phyloP scores from a whole-genome alignment of 2,329 filamentous ascomycete species.

The Pseudogymnoascus sp. region DNA sequence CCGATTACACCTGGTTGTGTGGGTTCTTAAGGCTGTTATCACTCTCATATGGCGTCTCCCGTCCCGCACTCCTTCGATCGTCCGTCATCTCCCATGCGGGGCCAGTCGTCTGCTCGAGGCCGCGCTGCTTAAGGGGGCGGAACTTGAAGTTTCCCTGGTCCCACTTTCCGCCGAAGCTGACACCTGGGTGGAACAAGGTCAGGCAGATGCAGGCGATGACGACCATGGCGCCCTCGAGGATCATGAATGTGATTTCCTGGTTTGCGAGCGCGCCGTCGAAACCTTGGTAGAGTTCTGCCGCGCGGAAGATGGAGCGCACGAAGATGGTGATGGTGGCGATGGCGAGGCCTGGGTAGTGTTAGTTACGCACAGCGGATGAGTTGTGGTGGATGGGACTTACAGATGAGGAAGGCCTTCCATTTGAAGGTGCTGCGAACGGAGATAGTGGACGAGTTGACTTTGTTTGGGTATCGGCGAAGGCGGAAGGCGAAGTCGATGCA shows the following conservation, averaged over 20 bases:
- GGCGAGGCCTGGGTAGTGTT: constrained; percentile 25
- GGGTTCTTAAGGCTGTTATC: not conserved
- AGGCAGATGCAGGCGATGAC: constrained; percentile 25
- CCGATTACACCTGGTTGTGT: not conserved
- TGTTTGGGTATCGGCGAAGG: constrained; percentile 12
- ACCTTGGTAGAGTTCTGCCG: constrained; percentile 49
- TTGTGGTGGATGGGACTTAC: not conserved
- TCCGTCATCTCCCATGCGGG: not conserved
- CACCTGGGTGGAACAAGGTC: constrained; percentile 29
- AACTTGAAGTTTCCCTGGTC: constrained; percentile 1
- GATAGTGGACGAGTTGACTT: not conserved
- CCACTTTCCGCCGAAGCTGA: constrained; percentile 20
- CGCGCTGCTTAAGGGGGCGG: not conserved
- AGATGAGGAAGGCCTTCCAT: constrained; percentile 1
- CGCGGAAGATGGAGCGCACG: constrained; percentile 49
- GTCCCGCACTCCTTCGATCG: not conserved
- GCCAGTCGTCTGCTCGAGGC: not conserved
- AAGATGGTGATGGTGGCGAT: constrained; percentile 49
- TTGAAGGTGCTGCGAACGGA: not conserved
- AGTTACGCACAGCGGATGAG: not conserved
- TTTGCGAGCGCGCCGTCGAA: constrained; percentile 44
- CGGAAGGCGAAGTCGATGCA: constrained; percentile 22
- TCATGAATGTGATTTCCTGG: constrained; percentile 39
- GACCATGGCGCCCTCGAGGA: constrained; percentile 37
- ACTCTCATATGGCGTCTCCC: not conserved